Conservation (phyloP, 495 filamentous ascomycete species). For the Tuber indicum region DNA sequence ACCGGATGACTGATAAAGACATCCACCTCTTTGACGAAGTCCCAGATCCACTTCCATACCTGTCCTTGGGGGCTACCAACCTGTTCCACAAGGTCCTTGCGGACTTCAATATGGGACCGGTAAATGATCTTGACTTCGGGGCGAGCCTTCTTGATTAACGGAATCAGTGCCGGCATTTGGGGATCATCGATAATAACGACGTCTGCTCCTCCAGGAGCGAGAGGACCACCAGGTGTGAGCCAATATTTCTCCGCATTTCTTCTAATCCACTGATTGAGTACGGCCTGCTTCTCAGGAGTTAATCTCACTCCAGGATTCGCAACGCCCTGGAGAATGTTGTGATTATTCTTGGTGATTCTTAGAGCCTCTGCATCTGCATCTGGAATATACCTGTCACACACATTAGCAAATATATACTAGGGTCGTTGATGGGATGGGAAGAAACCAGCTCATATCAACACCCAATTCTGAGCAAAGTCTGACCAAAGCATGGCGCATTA, state of each 20-base stretch:
- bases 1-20: constrained; percentile 83
- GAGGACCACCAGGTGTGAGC: constrained; percentile 62
- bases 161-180: constrained; percentile 81
- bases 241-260: constrained; percentile 73
- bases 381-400: constrained; percentile 73
- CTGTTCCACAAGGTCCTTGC: constrained; percentile 60
- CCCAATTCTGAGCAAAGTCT: no score
- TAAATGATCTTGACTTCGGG: constrained; percentile 72
- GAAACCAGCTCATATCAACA: no score
- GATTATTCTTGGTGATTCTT: constrained; percentile 80
- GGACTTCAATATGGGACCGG: constrained; percentile 77
- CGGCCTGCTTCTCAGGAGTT: constrained; percentile 51
- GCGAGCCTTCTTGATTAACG: constrained; percentile 63
- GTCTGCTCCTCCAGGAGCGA: constrained; percentile 71
- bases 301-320: constrained; percentile 57
- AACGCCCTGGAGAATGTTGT: constrained; percentile 89
- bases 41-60: constrained; percentile 73
- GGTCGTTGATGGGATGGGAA: no score
- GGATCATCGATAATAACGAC: constrained; percentile 76
- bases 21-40: constrained; percentile 62
- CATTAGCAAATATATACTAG: no score
- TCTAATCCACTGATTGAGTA: constrained; percentile 64
- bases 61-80: constrained; percentile 61
- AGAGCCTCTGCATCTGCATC: constrained; percentile 82
- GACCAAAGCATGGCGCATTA: no score